Evolutionary conservation across 139 green algal species (phyloP), one percentile per base, ranked within the genome.

Genomic region (Chlamydomonas incerta): DNA sequence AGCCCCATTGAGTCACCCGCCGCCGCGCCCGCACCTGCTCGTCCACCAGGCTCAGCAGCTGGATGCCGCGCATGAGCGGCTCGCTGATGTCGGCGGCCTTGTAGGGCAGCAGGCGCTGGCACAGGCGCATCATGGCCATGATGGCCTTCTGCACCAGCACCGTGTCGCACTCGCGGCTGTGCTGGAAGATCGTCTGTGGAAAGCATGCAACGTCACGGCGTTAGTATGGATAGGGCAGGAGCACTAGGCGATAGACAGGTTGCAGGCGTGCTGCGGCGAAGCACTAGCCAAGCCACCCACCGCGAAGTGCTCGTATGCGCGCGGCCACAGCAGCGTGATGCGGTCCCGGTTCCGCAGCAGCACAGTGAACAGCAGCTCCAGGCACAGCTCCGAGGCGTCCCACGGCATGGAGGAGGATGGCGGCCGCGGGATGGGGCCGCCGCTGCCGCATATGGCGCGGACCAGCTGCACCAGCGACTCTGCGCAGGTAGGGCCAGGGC

Each of bases 261-360:
- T n/a, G n/a, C n/a, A n/a, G n/a, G n/a, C n/a, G n/a, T n/a, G n/a
- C n/a, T n/a, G n/a, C n/a, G n/a, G n/a, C n/a, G n/a, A n/a, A n/a
- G n/a, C n/a, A n/a, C n/a, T n/a, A n/a, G n/a, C n/a, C n/a, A n/a
- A 50, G 41, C 41, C 34, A 46, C 76, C 81, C 23, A 85, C 92
- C 72, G 95, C 75, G 57, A 97, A 93, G 72, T 96, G 89, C 24
- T 97, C 95, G 63, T 95, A 94, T 65, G 98, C 90, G 15, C 91
- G 87, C 20, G 95, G 94, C 96, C 97, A 99, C 58, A 98, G 90
- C 63, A 96, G 87, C 26, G 83, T 83, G 81, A 98, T 91, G 46
- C 97, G 93, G 85, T 99, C 97, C 0, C 96, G 87, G 90, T 99
- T 99, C 72, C 95, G 92, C 80, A 99, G 86, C 68, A 96, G 92